A percentile compares a stretch with the other conserved stretches of the same genome.
Conservation (phyloP, 352 stramenopile species). For the Albugo candida region DNA sequence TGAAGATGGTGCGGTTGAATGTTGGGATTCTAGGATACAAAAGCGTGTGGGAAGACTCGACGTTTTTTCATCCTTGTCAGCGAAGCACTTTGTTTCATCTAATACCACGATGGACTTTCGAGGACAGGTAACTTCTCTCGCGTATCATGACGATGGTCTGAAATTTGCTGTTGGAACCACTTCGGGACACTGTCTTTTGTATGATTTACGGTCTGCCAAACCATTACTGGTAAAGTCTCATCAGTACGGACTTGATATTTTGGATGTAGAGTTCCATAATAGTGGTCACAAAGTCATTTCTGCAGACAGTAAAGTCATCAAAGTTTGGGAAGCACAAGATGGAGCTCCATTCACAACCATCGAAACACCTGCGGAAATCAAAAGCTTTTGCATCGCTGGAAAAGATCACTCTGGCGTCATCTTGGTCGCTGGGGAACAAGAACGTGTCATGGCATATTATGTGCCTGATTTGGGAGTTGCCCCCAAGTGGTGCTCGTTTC, state of each 20-base stretch:
- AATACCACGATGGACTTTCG: constrained; percentile 38
- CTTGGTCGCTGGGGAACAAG: constrained; percentile 92
- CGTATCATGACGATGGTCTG: constrained; percentile 87
- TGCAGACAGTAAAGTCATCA: constrained; percentile 94
- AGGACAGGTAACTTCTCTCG: constrained; percentile 83
- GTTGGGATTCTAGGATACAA: constrained; percentile 87
- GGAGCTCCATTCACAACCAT: constrained; percentile 92
- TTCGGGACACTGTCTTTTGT: constrained; percentile 85
- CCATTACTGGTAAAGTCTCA: constrained; percentile 93
- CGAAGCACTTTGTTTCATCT: constrained; percentile 4
- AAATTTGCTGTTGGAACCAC: constrained; percentile 90
- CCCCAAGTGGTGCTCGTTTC: constrained; percentile 97
- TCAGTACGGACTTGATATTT: constrained; percentile 93
- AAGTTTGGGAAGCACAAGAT: constrained; percentile 89
- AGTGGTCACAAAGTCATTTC: constrained; percentile 83
- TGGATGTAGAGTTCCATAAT: constrained; percentile 87
- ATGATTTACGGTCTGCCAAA: constrained; percentile 90
- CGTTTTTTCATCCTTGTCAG: constrained; percentile 3
- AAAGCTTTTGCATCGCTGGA: constrained; percentile 87
- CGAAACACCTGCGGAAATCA: constrained; percentile 90
- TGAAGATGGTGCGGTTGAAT: constrained; percentile 89
- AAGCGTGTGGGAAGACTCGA: constrained; percentile 49
- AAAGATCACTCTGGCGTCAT: constrained; percentile 89
- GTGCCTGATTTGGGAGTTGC: constrained; percentile 93
- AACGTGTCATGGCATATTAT: constrained; percentile 97